Evolutionary conservation across 768 basidiomycete genomes (phyloP), one percentile per base, ranked within the genome.

Genomic region (Lactarius hengduanensis): DNA sequence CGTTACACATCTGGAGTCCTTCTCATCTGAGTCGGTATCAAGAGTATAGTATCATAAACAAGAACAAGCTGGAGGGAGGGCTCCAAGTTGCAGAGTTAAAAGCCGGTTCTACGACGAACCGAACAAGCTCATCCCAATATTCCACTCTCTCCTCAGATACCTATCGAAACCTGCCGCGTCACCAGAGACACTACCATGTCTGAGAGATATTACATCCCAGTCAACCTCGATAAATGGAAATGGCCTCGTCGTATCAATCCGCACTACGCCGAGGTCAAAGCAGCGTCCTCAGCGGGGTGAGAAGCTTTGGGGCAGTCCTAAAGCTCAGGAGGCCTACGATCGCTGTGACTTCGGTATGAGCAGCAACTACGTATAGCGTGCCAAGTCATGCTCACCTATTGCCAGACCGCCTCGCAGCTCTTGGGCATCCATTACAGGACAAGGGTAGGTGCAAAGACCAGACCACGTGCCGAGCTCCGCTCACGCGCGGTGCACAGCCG

Each of bases 181-280:
- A 43, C 1, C 26, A 2, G 4, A 57, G 13, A 34, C 8, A 20
- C 50, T 40, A 62, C 26, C 47, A 69, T 67, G 69, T 22, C 62
- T 13, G 66, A 58, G 40, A 55, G 30, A 32, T 68, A 61, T 5
- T 13, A 22, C 59, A 69, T 71, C 13, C 71, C 71, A n/a, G 20
- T 71, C 36, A 58, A 61, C 47, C 43, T 73, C 47, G 41, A 59
- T 18, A 54, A 54, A n/a, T 74, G 73, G 73, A 71, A 73, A 38
- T 73, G 72, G 73, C 66, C 68, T 13, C 73, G 73, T 53, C 57
- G 47, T 9, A 38, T 73, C 38, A 73, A 73, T 32, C 67, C 71
- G 4, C 50, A 73, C 56, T 73, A 72, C 45, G 57, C 65, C 2
- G 64, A 66, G 32, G 71, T 63, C 59, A 72, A 71, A 53, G 68